Base-by-base conservation (phyloP, 805 yeast species). In the Metschnikowia reukaufii region DNA sequence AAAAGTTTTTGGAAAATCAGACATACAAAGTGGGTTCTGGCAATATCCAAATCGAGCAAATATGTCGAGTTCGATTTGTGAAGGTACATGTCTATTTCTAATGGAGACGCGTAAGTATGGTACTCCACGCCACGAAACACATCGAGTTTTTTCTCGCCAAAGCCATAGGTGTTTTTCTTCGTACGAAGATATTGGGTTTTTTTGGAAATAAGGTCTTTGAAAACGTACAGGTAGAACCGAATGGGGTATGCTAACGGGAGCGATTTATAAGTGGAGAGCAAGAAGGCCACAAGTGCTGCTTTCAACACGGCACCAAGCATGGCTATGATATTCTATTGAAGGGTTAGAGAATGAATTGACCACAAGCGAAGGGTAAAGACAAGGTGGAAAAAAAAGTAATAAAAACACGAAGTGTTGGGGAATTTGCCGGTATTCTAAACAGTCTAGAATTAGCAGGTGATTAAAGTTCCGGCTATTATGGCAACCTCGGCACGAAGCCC, bases 41-140 rank as follows among this genome's bases (percentile, higher is more conserved):
- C 82, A 51, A 89, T 73, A 61, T 91, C 97, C 61, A 88, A 70
- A 55, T 91, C 97, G 16, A 74, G 68, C 59, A 86, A 85, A 66
- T 91, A 92, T 1, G 96, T 86, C 6, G 92, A 82, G 63, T 92
- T 92, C 47, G 86, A 81, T 69, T 91, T 92, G 71, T 91, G 98
- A 39, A 89, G 58, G 60, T 88, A 88, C 70, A 87, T 78, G 65
- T 91, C 97, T 60, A 88, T 82, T 61, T 91, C 97, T 59, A 86
- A 66, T 6, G 86, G 81, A 1, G 92, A 83, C 23, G 86, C 86
- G 49, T 79, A 80, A 0, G 90, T 77, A 18, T 63, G 53, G 52
- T 70, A 70, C 12, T 62, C 56, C 0, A 71, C 60, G 36, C 76
- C 70, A 10, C 72, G 68, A 61, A 83, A 83, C n/a, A 73, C 54